phyloP scores from a whole-genome alignment of 805 yeast genomes.

The Blastobotrys americana region DNA sequence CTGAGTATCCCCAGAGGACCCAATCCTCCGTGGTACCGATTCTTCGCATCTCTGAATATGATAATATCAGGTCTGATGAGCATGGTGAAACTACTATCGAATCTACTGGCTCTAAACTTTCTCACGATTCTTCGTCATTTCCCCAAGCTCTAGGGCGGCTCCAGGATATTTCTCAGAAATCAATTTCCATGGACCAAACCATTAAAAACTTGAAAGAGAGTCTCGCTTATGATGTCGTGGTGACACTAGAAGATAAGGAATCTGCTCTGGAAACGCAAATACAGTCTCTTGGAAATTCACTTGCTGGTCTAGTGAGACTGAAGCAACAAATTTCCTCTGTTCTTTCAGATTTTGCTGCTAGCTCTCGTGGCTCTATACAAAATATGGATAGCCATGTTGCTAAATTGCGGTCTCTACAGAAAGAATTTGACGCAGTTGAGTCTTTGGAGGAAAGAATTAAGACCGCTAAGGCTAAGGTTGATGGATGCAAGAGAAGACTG shows the following conservation, averaged over 20 bases:
- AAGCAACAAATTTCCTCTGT: conserved; percentile 16
- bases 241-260: conserved; percentile 12
- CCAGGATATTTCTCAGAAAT: no score
- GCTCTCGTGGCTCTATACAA: conserved; percentile 15
- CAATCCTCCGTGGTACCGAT: neutral
- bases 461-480: conserved; percentile 19
- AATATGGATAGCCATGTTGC: conserved; percentile 20
- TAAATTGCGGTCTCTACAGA: conserved; percentile 21
- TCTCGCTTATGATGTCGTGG: conserved; percentile 16
- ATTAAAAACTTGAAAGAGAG: conserved; percentile 13
- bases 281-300: conserved; percentile 20
- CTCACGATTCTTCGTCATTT: no score
- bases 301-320: conserved; percentile 22
- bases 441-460: conserved; percentile 22
- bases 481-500: conserved; percentile 22
- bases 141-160: no score
- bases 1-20: no score
- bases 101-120: no score
- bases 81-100: no score
- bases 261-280: conserved; percentile 10
- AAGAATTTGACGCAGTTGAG: conserved; percentile 19
- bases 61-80: neutral
- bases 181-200: conserved; percentile 8
- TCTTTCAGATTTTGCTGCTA: conserved; percentile 18
- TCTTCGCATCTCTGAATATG: neutral